phyloP scores from a whole-genome alignment of 1,139 yeast species.

The Candida freyschussii region DNA sequence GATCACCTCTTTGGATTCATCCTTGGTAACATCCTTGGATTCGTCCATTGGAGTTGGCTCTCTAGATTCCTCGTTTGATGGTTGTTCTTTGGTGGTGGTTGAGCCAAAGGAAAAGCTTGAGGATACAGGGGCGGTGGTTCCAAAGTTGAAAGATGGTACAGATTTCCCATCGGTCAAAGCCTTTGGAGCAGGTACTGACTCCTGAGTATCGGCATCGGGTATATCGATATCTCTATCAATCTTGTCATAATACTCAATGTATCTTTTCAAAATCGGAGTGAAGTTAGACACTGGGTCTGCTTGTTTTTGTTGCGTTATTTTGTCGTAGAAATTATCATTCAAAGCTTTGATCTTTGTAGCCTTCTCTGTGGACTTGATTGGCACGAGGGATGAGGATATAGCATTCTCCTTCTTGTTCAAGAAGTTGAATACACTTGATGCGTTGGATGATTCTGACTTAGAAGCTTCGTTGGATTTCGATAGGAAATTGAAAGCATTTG shows the following conservation, averaged over 20 bases:
- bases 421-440: conserved; percentile 5
- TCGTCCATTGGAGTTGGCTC: conserved; percentile 13
- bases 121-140: conserved; percentile 3
- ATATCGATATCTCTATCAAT: conserved; percentile 31
- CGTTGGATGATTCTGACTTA: conserved; percentile 1
- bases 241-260: conserved; percentile 48
- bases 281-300: conserved; percentile 55
- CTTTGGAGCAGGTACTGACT: no score
- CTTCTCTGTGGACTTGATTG: conserved; percentile 17
- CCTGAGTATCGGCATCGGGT: conserved; percentile 23
- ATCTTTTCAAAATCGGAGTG: conserved; percentile 52
- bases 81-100: conserved; percentile 2
- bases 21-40: conserved; percentile 3
- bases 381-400: conserved; percentile 5
- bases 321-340: conserved; percentile 56
- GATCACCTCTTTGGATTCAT: conserved; percentile 9
- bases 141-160: conserved; percentile 12
- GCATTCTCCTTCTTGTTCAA: conserved; percentile 4
- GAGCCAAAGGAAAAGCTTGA: conserved; percentile 3
- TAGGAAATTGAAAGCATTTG: conserved; percentile 3
- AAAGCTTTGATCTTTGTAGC: conserved; percentile 55
- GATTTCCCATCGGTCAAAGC: conserved; percentile 17
- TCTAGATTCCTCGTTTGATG: conserved; percentile 4
- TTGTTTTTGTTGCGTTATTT: conserved; percentile 40
- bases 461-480: conserved; percentile 1